Percentiles rank a stretch among this genome's conserved stretches.
Evolutionary conservation across 306 rosid genomes (phyloP).

Genomic region (Sindora glabra): DNA sequence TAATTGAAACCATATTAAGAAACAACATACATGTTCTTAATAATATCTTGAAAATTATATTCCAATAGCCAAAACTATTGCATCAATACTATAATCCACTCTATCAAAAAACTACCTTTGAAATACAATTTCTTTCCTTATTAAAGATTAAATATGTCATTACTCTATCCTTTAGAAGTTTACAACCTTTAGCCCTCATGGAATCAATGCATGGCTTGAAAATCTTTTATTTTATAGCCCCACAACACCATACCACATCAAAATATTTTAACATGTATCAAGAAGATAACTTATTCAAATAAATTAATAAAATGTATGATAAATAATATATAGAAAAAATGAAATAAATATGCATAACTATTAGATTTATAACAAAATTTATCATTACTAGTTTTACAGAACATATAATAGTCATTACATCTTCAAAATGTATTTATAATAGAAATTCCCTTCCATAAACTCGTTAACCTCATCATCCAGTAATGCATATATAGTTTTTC

Average conservation of each 20-base stretch:
- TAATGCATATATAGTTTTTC: too few relatives aligned
- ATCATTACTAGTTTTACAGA: too few relatives aligned
- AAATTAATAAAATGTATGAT: not conserved
- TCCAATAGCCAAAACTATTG: conserved; percentile 33
- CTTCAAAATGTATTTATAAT: too few relatives aligned
- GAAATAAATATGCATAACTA: not conserved
- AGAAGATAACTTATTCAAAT: not conserved
- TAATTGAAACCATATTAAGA: too few relatives aligned
- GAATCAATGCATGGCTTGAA: conserved; percentile 37
- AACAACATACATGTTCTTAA: too few relatives aligned
- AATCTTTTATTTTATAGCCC: conserved; percentile 31
- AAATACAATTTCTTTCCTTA: conserved; percentile 24
- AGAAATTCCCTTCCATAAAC: too few relatives aligned
- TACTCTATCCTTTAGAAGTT: conserved; percentile 22
- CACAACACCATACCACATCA: conserved; percentile 33
- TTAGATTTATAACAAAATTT: too few relatives aligned
- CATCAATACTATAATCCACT: conserved; percentile 28
- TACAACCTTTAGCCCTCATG: conserved; percentile 29
- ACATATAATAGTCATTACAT: too few relatives aligned
- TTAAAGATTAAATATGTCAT: conserved; percentile 23
- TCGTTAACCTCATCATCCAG: too few relatives aligned
- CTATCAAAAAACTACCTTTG: conserved; percentile 24
- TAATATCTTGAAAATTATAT: conserved; percentile 32
- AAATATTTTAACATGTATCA: conserved; percentile 34
- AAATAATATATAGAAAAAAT: not conserved